Evolutionary conservation across 495 filamentous ascomycete species (phyloP).

Genomic region (Penicillium bialowiezense): DNA sequence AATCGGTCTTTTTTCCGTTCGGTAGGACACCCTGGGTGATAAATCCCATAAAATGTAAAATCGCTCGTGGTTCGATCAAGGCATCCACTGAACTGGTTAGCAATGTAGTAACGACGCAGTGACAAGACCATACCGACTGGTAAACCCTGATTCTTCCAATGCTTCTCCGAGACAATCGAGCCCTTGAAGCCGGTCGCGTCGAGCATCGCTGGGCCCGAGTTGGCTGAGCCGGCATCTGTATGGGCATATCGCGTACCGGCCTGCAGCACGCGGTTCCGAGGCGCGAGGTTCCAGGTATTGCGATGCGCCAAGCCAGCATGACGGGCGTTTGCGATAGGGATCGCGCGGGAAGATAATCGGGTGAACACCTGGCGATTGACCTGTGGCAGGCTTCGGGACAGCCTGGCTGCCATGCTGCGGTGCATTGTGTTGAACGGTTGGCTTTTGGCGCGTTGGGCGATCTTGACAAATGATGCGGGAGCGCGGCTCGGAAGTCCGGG

Average conservation of each 20-base stretch:
- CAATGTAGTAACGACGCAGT: background rate
- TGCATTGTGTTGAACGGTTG: too few relatives aligned
- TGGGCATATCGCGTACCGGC: slow-evolving; percentile 8
- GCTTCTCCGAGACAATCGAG: slow-evolving; percentile 6
- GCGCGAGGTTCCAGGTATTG: slow-evolving; percentile 5
- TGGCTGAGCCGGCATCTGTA: slow-evolving; percentile 6
- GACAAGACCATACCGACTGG: slow-evolving; percentile 1
- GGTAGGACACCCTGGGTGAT: slow-evolving; percentile 1
- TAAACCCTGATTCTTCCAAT: slow-evolving; percentile 6
- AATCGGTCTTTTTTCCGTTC: slow-evolving; percentile 8
- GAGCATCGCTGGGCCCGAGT: background rate
- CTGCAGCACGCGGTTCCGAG: slow-evolving; percentile 3
- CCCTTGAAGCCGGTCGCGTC: slow-evolving; percentile 2
- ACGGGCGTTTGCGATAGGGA: background rate
- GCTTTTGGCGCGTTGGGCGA: too few relatives aligned
- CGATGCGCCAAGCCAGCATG: background rate
- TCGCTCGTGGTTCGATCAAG: slow-evolving; percentile 2
- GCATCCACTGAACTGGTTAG: slow-evolving; percentile 6
- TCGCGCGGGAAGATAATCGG: background rate
- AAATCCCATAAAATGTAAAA: slow-evolving; percentile 8
- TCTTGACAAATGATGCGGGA: too few relatives aligned
- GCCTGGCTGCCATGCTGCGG: slow-evolving; percentile 3
- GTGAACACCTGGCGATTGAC: slow-evolving; percentile 4
- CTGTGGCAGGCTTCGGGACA: slow-evolving; percentile 8
- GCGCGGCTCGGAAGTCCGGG: too few relatives aligned